Conservation (phyloP, 1,284 basidiomycete genomes). For the Boletus subluridellus region DNA sequence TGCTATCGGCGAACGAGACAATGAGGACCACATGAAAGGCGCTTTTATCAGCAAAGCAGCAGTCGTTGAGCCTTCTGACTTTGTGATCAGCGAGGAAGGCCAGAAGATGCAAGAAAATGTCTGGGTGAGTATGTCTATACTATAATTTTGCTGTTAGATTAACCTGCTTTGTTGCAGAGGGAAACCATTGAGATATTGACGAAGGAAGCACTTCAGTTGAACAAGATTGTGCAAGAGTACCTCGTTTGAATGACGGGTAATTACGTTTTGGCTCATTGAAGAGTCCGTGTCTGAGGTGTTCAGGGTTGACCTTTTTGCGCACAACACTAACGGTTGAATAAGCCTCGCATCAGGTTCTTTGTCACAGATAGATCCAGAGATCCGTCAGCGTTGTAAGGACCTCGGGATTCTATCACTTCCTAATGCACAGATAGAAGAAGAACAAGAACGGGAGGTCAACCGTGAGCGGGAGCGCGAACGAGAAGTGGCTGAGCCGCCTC, state of each 20-base stretch:
- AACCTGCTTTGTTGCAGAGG: constrained; percentile 16
- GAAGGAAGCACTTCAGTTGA: constrained; percentile 9
- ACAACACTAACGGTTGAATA: too few species aligned
- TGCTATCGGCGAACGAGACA: constrained; percentile 24
- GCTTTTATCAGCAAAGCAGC: constrained; percentile 32
- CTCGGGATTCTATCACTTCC: too few species aligned
- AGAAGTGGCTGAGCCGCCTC: too few species aligned
- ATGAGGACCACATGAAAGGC: constrained; percentile 38
- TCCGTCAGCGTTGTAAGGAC: too few species aligned
- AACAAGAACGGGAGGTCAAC: too few species aligned
- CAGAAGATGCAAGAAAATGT: constrained; percentile 38
- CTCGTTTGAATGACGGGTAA: not conserved
- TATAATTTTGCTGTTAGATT: not conserved
- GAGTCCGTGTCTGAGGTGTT: not conserved
- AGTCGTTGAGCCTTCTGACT: constrained; percentile 44
- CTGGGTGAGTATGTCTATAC: constrained; percentile 37
- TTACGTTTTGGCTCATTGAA: not conserved
- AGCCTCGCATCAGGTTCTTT: too few species aligned
- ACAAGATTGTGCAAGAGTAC: constrained; percentile 11
- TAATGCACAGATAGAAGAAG: too few species aligned
- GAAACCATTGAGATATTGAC: constrained; percentile 35
- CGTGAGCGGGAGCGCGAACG: too few species aligned
- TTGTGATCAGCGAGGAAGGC: constrained; percentile 43
- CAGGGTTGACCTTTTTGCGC: not conserved
- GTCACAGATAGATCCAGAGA: too few species aligned